Base-by-base conservation (phyloP, 768 basidiomycete species). In the Floccularia luteovirens region DNA sequence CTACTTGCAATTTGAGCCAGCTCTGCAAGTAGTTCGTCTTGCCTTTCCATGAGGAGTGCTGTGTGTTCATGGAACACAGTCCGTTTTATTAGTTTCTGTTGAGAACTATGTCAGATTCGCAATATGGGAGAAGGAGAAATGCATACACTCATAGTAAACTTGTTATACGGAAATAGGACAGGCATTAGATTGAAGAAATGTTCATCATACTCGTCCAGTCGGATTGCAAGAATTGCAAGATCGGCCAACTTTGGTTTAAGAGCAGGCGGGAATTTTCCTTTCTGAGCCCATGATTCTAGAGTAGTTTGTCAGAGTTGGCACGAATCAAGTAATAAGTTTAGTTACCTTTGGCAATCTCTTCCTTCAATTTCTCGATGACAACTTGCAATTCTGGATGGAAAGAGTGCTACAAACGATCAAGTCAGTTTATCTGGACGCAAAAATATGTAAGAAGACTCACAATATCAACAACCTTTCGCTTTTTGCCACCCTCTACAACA, bases 181-280 rank as follows among this genome's bases (percentile, higher is more conserved):
- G 93, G 90, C 78, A 97, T 85, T 14, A 84, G 67, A 50, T 78
- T 82, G 63, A 94, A 97, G 58, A 94, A 94, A 50, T 86, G 76
- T 13, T 94, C 92, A 45, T 90, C 85, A 60, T 94, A 96, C 55
- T 93, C 81, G 57, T 82, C 86, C n/a, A 87, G 70, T 20, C 72
- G 66, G 51, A 94, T 77, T 0, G 94, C 93, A 36, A 79, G 71
- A 27, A 88, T 53, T 0, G 91, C 89, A 28, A 89, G 72, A 7
- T 75, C 56, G n/a, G 69, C 64, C 3, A 98, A 71, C 4, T 76
- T 46, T 0, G 86, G 86, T 46, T 89, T 90, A 48, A 99, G 63
- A 4, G 59, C 51, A 0, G 81, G 79, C 5, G 94, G 94, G 65
- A 99, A 99, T 56, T 90, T 93, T 51, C 83, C 84, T 63, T 90